Evolutionary conservation across 192 early-diverging fungal genomes (phyloP).

Genomic region (Umbelopsis isabellina): DNA sequence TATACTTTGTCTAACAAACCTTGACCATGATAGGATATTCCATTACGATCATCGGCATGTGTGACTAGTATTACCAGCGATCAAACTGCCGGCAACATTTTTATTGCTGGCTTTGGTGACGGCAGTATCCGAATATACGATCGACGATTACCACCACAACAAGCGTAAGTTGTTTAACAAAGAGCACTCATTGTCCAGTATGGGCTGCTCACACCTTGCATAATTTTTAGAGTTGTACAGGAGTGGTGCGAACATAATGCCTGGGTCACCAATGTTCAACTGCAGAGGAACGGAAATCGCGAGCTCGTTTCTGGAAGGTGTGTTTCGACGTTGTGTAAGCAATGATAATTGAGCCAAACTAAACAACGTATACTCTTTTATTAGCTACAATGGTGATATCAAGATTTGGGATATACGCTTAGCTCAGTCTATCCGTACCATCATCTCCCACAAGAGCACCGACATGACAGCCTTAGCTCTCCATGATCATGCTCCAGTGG

Average conservation of each 20-base stretch:
- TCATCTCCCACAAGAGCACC: constrained; percentile 43
- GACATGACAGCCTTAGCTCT: constrained; percentile 62
- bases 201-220: neutral
- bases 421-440: constrained; percentile 44
- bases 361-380: neutral
- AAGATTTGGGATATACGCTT: constrained; percentile 66
- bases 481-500: constrained; percentile 61
- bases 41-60: constrained; percentile 53
- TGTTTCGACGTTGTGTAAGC: constrained; percentile 31
- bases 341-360: neutral
- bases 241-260: constrained; percentile 65
- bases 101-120: constrained; percentile 77
- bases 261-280: constrained; percentile 59
- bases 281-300: constrained; percentile 53
- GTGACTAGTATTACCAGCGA: constrained; percentile 73
- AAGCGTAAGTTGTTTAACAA: constrained; percentile 49
- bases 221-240: constrained; percentile 50
- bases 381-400: constrained; percentile 53
- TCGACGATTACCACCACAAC: constrained; percentile 51
- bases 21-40: constrained; percentile 52
- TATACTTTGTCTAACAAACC: no score
- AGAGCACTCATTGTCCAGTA: neutral
- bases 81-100: constrained; percentile 58
- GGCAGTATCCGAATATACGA: constrained; percentile 76
- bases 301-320: constrained; percentile 72